Evolutionary conservation across 257 asterid species (phyloP), one percentile per base, ranked within the genome.

Genomic region (Solanum etuberosum): DNA sequence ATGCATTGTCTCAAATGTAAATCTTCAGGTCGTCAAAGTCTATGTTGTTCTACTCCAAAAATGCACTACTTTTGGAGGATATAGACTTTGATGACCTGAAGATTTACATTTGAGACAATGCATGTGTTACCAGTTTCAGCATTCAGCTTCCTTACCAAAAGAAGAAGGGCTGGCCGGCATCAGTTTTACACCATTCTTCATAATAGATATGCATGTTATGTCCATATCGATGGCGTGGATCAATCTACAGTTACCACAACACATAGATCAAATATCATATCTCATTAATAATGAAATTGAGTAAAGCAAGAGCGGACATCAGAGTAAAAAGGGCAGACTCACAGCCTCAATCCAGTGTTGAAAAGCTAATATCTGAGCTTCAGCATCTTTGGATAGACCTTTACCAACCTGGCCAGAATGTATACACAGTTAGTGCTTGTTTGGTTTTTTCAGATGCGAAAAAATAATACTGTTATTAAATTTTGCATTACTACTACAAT

Each of bases 341-440:
- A 96, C 99, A 48, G 99, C 99, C 91, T 96, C 99, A 89, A 96
- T 96, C 99, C 99, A 96, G 92, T 95, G 99, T 86, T 93, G 99
- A 90, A 96, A 96, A 87, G 99, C 98, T 91, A 96, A 90, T 88
- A 90, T 89, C 88, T 94, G 98, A 18, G 99, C 99, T 90, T 92
- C 94, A 65, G 84, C 97, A 86, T 95, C 98, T 88, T 90, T 87
- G 15, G 98, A 93, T 82, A 96, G 77, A 70, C 99, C 99, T 92
- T 94, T 93, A 85, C 99, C 99, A 91, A 96, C 99, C 98, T 96
- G 94, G 48, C 25, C 89, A 91, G 81, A 80, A 21, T 23, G 86
- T 54, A 23, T 37, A 88, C 85, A 65, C 37, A 89, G 84, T 65
- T 23, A 10, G 43, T 29, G 63, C 54, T 51, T 34, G 51, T 73